phyloP scores from a whole-genome alignment of 2,329 filamentous ascomycete species.

The Cyphellophora europaea region DNA sequence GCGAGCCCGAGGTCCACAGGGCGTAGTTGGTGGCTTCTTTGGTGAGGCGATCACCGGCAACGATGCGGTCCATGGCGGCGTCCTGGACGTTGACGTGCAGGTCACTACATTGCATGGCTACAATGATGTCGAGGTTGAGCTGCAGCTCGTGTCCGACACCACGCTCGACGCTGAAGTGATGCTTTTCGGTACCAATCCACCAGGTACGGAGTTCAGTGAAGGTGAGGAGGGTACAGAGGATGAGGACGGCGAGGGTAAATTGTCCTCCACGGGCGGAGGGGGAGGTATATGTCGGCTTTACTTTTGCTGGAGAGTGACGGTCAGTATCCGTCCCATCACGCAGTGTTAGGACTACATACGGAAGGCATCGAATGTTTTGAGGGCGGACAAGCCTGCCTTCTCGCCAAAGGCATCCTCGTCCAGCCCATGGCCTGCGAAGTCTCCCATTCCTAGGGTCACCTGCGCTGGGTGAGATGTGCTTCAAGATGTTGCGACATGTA shows the following conservation, averaged over 20 bases:
- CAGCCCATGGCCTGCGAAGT: slow-evolving; percentile 47
- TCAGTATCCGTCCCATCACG: background rate
- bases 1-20: slow-evolving; percentile 50
- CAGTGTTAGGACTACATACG: slow-evolving; percentile 49
- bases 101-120: slow-evolving; percentile 77
- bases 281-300: slow-evolving; percentile 85
- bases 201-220: slow-evolving; percentile 71
- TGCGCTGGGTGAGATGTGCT: background rate
- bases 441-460: background rate
- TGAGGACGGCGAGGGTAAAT: slow-evolving; percentile 77
- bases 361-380: slow-evolving; percentile 93
- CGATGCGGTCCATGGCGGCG: slow-evolving; percentile 81
- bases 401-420: slow-evolving; percentile 75
- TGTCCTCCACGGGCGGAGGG: slow-evolving; percentile 79
- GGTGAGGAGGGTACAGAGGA: slow-evolving; percentile 66
- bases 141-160: slow-evolving; percentile 79
- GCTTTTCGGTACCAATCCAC: slow-evolving; percentile 75
- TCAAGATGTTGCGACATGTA: slow-evolving; percentile 9
- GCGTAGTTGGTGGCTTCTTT: slow-evolving; percentile 72
- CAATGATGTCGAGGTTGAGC: slow-evolving; percentile 90
- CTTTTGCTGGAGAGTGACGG: slow-evolving; percentile 71
- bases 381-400: slow-evolving; percentile 46
- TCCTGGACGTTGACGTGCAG: slow-evolving; percentile 98
- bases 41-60: slow-evolving; percentile 64
- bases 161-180: slow-evolving; percentile 91